phyloP scores from a whole-genome alignment of 805 yeast species.

The Ogataea philodendri region DNA sequence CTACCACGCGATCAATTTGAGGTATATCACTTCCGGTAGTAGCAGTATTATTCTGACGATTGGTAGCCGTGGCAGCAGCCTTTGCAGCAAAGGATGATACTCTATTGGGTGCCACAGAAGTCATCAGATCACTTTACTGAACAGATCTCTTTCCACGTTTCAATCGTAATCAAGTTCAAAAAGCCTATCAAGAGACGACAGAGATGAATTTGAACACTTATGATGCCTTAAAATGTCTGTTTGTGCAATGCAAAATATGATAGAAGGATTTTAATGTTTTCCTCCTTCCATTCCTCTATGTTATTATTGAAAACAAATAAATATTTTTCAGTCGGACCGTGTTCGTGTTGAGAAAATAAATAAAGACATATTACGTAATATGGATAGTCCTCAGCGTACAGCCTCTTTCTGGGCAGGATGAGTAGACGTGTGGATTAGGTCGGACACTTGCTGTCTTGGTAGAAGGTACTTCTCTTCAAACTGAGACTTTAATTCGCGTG shows the following conservation, averaged over 20 bases:
- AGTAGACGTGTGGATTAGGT: not conserved
- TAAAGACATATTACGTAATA: conserved; percentile 3
- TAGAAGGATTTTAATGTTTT: not conserved
- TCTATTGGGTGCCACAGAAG: conserved; percentile 14
- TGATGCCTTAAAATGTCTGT: too few relatives aligned
- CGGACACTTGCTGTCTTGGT: not conserved
- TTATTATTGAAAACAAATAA: conserved; percentile 2
- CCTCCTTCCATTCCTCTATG: conserved; percentile 3
- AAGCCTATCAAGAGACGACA: too few relatives aligned
- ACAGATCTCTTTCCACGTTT: too few relatives aligned
- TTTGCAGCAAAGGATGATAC: conserved; percentile 27
- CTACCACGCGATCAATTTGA: conserved; percentile 40
- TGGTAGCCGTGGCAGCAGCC: conserved; percentile 26
- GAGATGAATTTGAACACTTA: too few relatives aligned
- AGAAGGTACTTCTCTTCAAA: conserved; percentile 17
- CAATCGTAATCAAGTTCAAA: too few relatives aligned
- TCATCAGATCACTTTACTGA: conserved; percentile 8
- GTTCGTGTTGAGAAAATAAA: conserved; percentile 11
- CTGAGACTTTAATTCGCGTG: conserved; percentile 18
- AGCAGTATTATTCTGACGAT: conserved; percentile 2
- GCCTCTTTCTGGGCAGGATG: conserved; percentile 2
- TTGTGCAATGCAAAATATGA: not conserved
- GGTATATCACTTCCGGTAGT: too few relatives aligned
- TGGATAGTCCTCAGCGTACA: not conserved
- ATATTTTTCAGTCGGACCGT: conserved; percentile 6